Evolutionary conservation across 257 asterid genomes (phyloP), one percentile per base, ranked within the genome.

Genomic region (Vinca minor): DNA sequence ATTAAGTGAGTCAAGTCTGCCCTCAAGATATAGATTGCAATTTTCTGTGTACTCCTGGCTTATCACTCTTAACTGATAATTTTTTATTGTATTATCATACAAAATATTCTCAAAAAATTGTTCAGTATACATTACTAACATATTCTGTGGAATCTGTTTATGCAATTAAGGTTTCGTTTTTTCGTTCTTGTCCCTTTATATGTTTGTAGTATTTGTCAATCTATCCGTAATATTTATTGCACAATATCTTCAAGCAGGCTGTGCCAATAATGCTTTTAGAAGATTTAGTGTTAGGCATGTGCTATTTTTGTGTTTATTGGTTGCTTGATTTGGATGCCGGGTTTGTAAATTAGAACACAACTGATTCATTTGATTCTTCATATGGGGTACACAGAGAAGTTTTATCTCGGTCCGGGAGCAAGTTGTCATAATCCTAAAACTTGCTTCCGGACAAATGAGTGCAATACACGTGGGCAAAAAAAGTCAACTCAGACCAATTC

Each of bases 1-100:
- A 85, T 87, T 62, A 78, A 79, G 96, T 85, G 71, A 82, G 95
- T 80, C 60, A 53, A 13, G 31, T 2, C 28, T 29, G 71, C 59
- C n/a, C 25, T 47, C 62, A 55, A 25, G 4, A 12, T 3, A 23
- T 52, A 11, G 0, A 14, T 12, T 59, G 15, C 28, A 58, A 50
- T 31, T 20, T 47, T 0, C 15, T 20, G 5, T 45, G 15, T 13
- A 44, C 14, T 25, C 55, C 20, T 42, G 11, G 28, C 59, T 35
- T 10, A 15, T 23, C 28, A 8, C 3, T 25, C 25, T 58, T 46
- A 23, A 21, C 28, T 46, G 21, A 36, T n/a, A n/a, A 52, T 25
- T 20, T 25, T 25, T 15, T 11, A 7, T 26, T 52, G 2, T 26
- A 52, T 52, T 26, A 23, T 26, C 20, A 52, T 52, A 3, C 4